Evolutionary conservation across 164 flowering plant genomes (phyloP).

Genomic region (Chloranthus sessilifolius): DNA sequence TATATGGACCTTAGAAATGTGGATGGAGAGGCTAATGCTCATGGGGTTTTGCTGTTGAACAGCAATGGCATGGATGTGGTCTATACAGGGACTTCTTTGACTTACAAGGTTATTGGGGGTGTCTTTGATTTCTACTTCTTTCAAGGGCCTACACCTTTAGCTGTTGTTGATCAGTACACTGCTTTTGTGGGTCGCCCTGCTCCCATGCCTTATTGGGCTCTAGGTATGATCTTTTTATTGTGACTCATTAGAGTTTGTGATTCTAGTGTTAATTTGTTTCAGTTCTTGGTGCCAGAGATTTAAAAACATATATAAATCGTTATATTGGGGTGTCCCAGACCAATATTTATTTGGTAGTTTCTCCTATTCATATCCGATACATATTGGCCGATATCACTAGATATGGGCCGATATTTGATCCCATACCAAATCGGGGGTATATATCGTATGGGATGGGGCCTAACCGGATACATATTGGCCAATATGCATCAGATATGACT

Average conservation of each 20-base stretch:
- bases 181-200: conserved; percentile 81
- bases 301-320: too few species aligned
- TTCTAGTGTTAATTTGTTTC: neutral
- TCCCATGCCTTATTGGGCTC: conserved; percentile 98
- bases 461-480: too few species aligned
- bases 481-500: too few species aligned
- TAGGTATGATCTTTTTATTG: conserved; percentile 52
- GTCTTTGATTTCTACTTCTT: conserved; percentile 92
- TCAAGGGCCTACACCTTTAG: conserved; percentile 74
- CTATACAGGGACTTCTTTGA: conserved; percentile 71
- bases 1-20: conserved; percentile 92
- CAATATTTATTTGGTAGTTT: too few species aligned
- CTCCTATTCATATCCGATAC: too few species aligned
- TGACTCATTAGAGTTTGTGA: neutral
- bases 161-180: conserved; percentile 90
- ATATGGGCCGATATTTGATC: too few species aligned
- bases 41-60: conserved; percentile 77
- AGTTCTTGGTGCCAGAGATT: too few species aligned
- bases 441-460: too few species aligned
- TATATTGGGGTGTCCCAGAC: too few species aligned
- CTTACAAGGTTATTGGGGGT: conserved; percentile 93
- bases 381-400: too few species aligned
- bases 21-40: conserved; percentile 51
- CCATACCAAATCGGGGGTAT: too few species aligned
- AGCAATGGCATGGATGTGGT: conserved; percentile 98